phyloP scores from a whole-genome alignment of 139 green algal genomes.

The Trebouxia sp. region DNA sequence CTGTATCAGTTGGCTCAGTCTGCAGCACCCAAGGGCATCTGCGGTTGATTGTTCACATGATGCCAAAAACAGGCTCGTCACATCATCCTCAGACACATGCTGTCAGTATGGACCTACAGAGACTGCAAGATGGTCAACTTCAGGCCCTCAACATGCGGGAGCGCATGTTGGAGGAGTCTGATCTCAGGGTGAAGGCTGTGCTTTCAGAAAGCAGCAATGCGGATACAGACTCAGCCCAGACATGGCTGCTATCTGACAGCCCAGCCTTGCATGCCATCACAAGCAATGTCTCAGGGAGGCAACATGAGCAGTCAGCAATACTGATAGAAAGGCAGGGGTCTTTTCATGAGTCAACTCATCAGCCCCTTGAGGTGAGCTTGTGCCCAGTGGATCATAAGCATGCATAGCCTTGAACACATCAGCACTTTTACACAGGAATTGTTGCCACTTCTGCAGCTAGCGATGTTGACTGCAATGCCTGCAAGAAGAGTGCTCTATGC shows the following conservation, averaged over 20 bases:
- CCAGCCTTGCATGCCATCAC: slow-evolving; percentile 6
- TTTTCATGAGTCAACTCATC: background rate
- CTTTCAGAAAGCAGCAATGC: background rate
- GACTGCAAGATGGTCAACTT: background rate
- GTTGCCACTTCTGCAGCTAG: no score
- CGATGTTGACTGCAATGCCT: no score
- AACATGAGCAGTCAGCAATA: background rate
- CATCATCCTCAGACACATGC: background rate
- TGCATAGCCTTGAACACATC: no score
- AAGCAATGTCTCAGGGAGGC: background rate
- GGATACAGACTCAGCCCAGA: background rate
- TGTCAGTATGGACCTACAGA: slow-evolving; percentile 12
- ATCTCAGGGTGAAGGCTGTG: background rate
- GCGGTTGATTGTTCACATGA: background rate
- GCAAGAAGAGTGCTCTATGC: no score
- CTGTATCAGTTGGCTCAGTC: slow-evolving; percentile 4
- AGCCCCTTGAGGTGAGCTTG: slow-evolving; percentile 2
- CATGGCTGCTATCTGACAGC: background rate
- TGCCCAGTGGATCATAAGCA: no score
- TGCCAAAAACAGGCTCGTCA: background rate
- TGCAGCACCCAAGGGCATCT: background rate
- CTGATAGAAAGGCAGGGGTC: slow-evolving; percentile 8
- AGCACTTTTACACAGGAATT: no score
- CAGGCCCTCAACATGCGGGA: slow-evolving; percentile 11
- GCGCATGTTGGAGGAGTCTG: background rate